Conservation (phyloP, 208 protist species). For the Blechomonas ayalai region DNA sequence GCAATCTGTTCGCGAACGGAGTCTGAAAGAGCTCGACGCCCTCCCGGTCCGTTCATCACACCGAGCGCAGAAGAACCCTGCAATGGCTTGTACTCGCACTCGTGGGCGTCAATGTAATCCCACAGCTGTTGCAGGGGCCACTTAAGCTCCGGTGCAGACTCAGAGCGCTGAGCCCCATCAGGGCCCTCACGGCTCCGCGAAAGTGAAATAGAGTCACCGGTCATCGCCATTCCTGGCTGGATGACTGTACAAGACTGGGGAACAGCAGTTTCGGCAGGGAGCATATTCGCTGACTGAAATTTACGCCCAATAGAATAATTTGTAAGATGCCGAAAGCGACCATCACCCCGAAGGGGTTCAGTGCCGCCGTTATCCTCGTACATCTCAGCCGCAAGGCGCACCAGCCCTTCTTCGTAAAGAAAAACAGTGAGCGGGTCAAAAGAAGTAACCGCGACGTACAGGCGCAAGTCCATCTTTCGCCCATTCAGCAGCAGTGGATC, state of each 20-base stretch:
- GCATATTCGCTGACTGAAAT: slow-evolving; percentile 7
- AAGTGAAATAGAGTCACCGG: neutral
- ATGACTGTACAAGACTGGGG: no score
- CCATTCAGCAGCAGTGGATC: slow-evolving; percentile 90
- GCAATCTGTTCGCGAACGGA: slow-evolving; percentile 52
- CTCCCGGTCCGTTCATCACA: no score
- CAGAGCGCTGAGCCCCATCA: neutral
- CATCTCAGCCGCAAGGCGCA: slow-evolving; percentile 87
- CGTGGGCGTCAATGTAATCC: slow-evolving; percentile 31
- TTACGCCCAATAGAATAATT: slow-evolving; percentile 88
- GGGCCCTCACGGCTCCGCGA: neutral
- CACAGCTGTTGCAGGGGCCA: slow-evolving; percentile 61
- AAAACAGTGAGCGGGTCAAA: slow-evolving; percentile 88
- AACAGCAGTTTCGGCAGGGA: neutral
- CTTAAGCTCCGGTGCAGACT: slow-evolving; percentile 35
- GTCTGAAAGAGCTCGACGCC: slow-evolving; percentile 16
- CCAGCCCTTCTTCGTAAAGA: slow-evolving; percentile 90
- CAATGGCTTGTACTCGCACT: no score
- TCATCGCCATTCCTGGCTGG: no score
- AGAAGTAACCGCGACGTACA: slow-evolving; percentile 92
- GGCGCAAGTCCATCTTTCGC: slow-evolving; percentile 93
- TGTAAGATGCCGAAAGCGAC: slow-evolving; percentile 84
- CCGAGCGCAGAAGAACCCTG: no score
- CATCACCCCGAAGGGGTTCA: slow-evolving; percentile 2
- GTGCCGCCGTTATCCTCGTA: slow-evolving; percentile 38